A percentile compares a stretch with the other conserved stretches of the same genome.
phyloP scores from a whole-genome alignment of 108 stramenopile genomes.

The Stephanodiscus minutulus region DNA sequence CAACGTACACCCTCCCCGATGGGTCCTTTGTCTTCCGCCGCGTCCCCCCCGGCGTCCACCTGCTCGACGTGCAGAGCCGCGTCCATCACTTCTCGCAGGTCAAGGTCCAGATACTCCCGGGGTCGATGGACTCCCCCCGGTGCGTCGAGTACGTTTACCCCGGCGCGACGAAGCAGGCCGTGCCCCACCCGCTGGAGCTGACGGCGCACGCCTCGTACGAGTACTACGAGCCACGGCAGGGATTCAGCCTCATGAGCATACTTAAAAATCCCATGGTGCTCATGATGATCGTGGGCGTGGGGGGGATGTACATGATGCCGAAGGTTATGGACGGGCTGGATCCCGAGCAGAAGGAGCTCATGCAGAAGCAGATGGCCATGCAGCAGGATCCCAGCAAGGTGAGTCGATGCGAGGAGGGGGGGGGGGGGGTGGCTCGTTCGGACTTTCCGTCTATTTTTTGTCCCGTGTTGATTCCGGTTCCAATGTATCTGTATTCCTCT shows the following conservation, averaged over 20 bases:
- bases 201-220: slow-evolving; percentile 76
- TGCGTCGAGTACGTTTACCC: slow-evolving; percentile 88
- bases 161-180: slow-evolving; percentile 71
- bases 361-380: slow-evolving; percentile 85
- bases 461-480: neutral
- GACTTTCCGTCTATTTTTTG: neutral
- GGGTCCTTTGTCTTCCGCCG: slow-evolving; percentile 75
- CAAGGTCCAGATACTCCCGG: slow-evolving; percentile 78
- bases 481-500: neutral
- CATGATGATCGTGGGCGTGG: slow-evolving; percentile 80
- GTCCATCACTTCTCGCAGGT: slow-evolving; percentile 78
- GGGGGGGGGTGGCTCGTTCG: neutral
- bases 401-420: neutral
- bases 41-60: slow-evolving; percentile 81
- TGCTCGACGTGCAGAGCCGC: slow-evolving; percentile 74
- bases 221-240: slow-evolving; percentile 74
- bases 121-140: slow-evolving; percentile 71
- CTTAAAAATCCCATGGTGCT: slow-evolving; percentile 91
- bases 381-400: slow-evolving; percentile 87
- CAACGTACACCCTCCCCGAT: slow-evolving; percentile 74
- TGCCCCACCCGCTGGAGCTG: slow-evolving; percentile 73
- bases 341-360: slow-evolving; percentile 84
- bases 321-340: slow-evolving; percentile 90
- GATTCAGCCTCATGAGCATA: slow-evolving; percentile 69
- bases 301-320: slow-evolving; percentile 84